Base-by-base conservation (phyloP, 108 stramenopile genomes). In the Nannochloropsis gaditana region DNA sequence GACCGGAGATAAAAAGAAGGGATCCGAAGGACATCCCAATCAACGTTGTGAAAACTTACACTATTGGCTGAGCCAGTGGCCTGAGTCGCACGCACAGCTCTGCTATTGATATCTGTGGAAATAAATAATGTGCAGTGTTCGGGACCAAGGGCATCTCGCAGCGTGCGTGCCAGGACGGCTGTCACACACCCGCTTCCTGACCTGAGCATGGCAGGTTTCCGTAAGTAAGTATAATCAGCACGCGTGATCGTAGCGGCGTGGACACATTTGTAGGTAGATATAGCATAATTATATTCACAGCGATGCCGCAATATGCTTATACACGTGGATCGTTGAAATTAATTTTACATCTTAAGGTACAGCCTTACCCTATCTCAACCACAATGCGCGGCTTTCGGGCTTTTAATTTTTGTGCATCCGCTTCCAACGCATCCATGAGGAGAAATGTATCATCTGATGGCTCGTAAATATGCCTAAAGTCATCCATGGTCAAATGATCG, bases 381-480 rank as follows among this genome's bases (percentile, higher is more conserved):
- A 91, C 92, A 42, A 79, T 84, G 10, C 80, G 59, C 19, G 59
- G 59, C 59, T n/a, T 15, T 8, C 15, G 59, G 59, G 59, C 59
- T 3, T 73, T 4, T 0, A 73, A n/a, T 2, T 15, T 2, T 0
- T 2, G 19, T n/a, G 8, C 6, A 85, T 91, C 91, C 41, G 85
- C 50, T 87, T 90, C 86, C n/a, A 96, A 87, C 17, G 92, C 95
- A 91, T 96, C 96, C 41, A 95, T 84, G 21, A 96, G 83, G 42
- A 96, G 82, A 81, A 92, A 96, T 2, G 96, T 95, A 73, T 96
- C 96, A 47, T 95, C 95, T 85, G 92, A 91, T 3, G 96, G 96
- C 86, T 95, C 95, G 90, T 96, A 96, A 2, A 96, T 94, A 17
- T 90, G 43, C 9, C 91, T 85, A 86, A 91, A 95, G 86, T 95